Evolutionary conservation across 1,139 yeast species (phyloP), one percentile per base, ranked within the genome.

Genomic region (Zygotorulaspora mrakii): DNA sequence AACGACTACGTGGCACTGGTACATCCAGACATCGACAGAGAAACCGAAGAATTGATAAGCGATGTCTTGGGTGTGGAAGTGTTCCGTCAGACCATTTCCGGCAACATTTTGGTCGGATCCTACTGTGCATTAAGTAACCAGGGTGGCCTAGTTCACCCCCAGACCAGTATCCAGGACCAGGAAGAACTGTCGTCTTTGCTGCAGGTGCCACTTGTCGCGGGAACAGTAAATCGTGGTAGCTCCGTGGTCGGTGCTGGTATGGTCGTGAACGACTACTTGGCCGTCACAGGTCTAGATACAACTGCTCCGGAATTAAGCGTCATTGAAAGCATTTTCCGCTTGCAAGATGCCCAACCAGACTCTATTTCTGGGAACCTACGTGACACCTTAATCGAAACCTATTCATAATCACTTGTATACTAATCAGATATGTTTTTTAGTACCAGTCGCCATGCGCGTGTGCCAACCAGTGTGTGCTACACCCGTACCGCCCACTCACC

Each of bases 31-130:
- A 87, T 94, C 52, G 98, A 94, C 72, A 82, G 98, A 64, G 99
- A 94, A 68, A 94, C 98, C 39, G 99, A 94, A 70, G 99, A 94
- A 69, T 73, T 94, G 57, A 94, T 94, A 62, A 95, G 98, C 34
- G 99, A 94, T 67, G 96, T 89, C n/a, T 74, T 94, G 48, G 98
- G 98, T 45, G 99, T 94, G 39, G 99, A 94, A 68, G 99, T 94
- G 31, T 94, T 94, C 77, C 82, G 98, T 70, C 98, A 91, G 69
- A 94, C 98, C 39, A 89, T 94, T 54, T 96, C 98, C 13, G 97
- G 96, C 50, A 91, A 94, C 65, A 97, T 94, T 38, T 75, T 94
- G 49, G 98, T 94, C 43, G 99, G 99, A 42, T 84, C 96, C 11
- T 94, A 91, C 69, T 91, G 97, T 69, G 69, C 95, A 17, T 75